Base-by-base conservation (phyloP, 106 monocot species). In the Acanthochlamys bracteata region DNA sequence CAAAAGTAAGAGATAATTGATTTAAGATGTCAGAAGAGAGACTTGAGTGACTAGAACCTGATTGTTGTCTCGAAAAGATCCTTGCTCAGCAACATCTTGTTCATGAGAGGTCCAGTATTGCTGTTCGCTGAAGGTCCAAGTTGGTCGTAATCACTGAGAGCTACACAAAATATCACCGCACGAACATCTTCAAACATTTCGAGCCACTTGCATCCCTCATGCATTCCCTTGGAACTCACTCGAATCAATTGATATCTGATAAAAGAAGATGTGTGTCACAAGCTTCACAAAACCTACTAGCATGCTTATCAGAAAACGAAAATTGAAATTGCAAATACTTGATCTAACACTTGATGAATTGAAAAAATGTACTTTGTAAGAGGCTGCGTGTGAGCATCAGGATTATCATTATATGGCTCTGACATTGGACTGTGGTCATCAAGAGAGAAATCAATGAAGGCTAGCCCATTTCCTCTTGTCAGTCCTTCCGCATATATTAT, bases 131-230 rank as follows among this genome's bases (percentile, higher is more conserved):
- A 58, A 25, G 65, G 57, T 0, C 80, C 80, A 11, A 78, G 66
- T 54, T 75, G 74, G 42, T 95, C 84, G 33, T 90, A 95, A 53
- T 95, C 94, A 19, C 86, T 90, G 65, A 95, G 89, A 19, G 86
- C 56, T 24, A 90, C 79, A 53, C 84, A 95, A 65, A 95, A 95
- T 63, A 95, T 90, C 16, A 95, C 81, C 10, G 62, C 67, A 15
- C 82, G 82, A 21, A 77, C 90, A 72, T 95, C 94, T 60, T 95
- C 90, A 60, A 95, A 95, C 94, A 95, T 95, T 61, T 95, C 94
- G 49, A 90, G 68, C 94, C 94, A 95, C 67, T 95, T 95, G 76
- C 90, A 87, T 25, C 90, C 86, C 62, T 95, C 86, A 57, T 74
- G 84, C 73, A 90, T 82, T 13, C 90, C 94, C 74, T 78, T 87